phyloP scores from a whole-genome alignment of 2,329 filamentous ascomycete species.

The Penicillium polonicum region DNA sequence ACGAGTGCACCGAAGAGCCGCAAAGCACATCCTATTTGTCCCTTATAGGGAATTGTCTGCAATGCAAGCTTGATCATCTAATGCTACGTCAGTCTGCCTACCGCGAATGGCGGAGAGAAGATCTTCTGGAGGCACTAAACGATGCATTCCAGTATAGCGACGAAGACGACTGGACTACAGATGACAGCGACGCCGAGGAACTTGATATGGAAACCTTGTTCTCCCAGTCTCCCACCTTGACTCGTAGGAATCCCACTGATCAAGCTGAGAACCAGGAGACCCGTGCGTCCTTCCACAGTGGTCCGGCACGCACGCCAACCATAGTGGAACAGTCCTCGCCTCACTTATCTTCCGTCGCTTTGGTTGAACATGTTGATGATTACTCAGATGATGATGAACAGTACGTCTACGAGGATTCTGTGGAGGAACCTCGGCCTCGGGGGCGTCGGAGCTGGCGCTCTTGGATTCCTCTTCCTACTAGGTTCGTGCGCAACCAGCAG shows the following conservation, averaged over 20 bases:
- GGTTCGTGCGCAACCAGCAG: background rate
- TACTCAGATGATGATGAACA: background rate
- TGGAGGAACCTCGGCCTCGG: background rate
- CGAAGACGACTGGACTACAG: background rate
- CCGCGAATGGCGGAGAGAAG: background rate
- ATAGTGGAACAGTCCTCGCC: background rate
- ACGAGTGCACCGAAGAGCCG: constrained; percentile 13
- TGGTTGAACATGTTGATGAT: background rate
- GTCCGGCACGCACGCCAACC: background rate
- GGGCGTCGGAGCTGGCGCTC: background rate
- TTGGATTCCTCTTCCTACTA: constrained; percentile 1
- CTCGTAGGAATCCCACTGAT: too few species aligned
- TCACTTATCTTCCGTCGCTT: background rate
- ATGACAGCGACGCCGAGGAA: background rate
- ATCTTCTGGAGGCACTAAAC: background rate
- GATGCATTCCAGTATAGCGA: background rate
- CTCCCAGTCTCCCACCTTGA: background rate
- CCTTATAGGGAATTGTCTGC: constrained; percentile 15
- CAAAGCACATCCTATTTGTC: constrained; percentile 7
- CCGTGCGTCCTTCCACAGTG: background rate
- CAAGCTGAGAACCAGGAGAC: background rate
- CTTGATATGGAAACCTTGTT: background rate
- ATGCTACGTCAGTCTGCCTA: background rate
- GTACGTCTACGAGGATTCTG: background rate
- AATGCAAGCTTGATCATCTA: background rate